Evolutionary conservation across 371 early-diverging fungal genomes (phyloP).

Genomic region (Batrachochytrium dendrobatidis): DNA sequence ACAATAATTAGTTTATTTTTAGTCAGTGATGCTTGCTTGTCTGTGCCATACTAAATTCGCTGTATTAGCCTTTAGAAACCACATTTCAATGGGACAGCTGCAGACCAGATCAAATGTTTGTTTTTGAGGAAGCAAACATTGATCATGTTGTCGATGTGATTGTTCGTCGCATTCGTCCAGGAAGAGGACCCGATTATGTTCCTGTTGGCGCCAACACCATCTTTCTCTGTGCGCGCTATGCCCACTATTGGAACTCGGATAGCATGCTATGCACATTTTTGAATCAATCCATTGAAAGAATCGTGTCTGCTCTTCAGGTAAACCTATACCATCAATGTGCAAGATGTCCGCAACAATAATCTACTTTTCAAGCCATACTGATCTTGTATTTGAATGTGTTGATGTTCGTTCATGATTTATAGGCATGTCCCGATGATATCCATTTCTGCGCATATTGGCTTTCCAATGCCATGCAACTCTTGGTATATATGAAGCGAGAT

Average conservation of each 20-base stretch:
- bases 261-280: constrained; percentile 67
- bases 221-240: constrained; percentile 80
- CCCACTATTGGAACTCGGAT: constrained; percentile 63
- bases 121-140: constrained; percentile 64
- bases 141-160: constrained; percentile 62
- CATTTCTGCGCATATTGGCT: constrained; percentile 70
- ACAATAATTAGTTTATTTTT: no score
- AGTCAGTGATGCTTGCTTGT: no score
- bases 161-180: constrained; percentile 44
- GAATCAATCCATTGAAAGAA: constrained; percentile 49
- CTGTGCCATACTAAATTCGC: no score
- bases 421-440: constrained; percentile 37
- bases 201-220: constrained; percentile 76
- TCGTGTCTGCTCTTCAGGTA: constrained; percentile 56
- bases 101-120: constrained; percentile 84
- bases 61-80: no score
- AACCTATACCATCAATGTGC: neutral
- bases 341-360: neutral
- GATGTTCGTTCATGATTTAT: constrained; percentile 2
- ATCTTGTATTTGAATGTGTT: neutral
- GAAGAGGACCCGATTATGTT: constrained; percentile 38
- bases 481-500: constrained; percentile 76
- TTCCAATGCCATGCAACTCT: constrained; percentile 63
- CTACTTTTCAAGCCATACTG: no score
- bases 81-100: constrained; percentile 74